Evolutionary conservation across 2,329 filamentous ascomycete genomes (phyloP), one percentile per base, ranked within the genome.

Genomic region (Ophiostoma sp.): DNA sequence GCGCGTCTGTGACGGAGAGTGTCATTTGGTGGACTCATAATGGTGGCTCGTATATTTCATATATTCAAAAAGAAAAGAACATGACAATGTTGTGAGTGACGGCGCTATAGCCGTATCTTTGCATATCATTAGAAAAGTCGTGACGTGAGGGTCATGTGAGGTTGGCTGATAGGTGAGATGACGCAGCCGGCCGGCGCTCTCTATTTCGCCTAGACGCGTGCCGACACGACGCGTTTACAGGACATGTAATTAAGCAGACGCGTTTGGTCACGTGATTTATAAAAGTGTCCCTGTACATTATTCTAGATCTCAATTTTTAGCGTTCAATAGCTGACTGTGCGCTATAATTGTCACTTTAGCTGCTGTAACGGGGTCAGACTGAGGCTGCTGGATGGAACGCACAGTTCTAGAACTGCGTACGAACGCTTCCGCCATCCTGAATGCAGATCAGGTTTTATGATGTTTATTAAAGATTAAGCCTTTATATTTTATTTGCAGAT

Each of bases 1-100:
- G 79, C 76, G 54, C 64, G 67, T n/a, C 67, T 60, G 0, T 36
- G 31, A 35, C 52, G 23, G 31, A 69, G 7, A 1, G 62, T 27
- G 20, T 65, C 62, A 5, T 4, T 23, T 13, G 20, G 27, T 3
- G 57, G 57, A 27, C 27, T 10, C 57, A 62, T 62, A 11, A 33
- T 20, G 27, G 8, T 8, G 44, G 13, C 52, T 54, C n/a, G 4
- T 13, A 15, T 23, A 17, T 4, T 33, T 33, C 13, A 13, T 13
- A 27, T 4, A 48, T 44, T 4, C 41, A 17, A n/a, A 44, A 7
- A 57, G 10, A 27, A 57, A 57, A 27, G n/a, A 57, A 6, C 52
- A 57, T n/a, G 52, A 13, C 10, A 17, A 57, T n/a, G 15, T 13
- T 15, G 44, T 17, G 17, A 20, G 7, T 48, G 44, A 48, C 17